Percentiles rank a stretch among this genome's conserved stretches.
Evolutionary conservation across 2,329 filamentous ascomycete genomes (phyloP).

Genomic region (Neonectria sp.): DNA sequence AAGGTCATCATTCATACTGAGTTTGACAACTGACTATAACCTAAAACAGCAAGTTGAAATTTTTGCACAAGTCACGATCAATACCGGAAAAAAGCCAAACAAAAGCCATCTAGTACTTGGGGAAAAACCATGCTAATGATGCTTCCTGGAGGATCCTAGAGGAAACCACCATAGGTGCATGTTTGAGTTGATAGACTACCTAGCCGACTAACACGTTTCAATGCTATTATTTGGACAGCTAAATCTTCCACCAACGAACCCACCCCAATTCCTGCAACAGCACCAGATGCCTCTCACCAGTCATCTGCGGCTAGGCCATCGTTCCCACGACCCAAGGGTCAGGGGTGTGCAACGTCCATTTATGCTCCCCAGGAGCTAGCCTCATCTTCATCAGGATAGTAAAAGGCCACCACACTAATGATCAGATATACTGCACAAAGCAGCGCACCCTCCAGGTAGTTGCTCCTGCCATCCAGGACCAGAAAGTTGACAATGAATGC

Average conservation of each 20-base stretch:
- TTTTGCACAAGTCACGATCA: too few relatives aligned
- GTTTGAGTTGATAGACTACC: constrained; percentile 16
- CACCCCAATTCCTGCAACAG: background rate
- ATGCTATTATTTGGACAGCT: background rate
- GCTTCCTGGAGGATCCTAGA: too few relatives aligned
- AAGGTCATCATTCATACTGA: too few relatives aligned
- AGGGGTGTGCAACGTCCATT: background rate
- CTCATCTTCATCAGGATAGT: constrained; percentile 70
- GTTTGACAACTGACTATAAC: too few relatives aligned
- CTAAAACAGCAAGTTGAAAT: too few relatives aligned
- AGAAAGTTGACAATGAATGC: constrained; percentile 91
- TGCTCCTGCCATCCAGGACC: constrained; percentile 87
- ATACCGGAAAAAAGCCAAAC: too few relatives aligned
- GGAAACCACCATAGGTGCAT: constrained; percentile 8
- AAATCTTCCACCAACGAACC: background rate
- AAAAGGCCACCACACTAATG: constrained; percentile 77
- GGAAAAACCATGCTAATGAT: constrained; percentile 2
- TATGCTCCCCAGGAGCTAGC: constrained; percentile 58
- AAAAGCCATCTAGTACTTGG: too few relatives aligned
- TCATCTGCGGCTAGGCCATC: background rate
- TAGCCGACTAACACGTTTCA: background rate
- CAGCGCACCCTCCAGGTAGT: constrained; percentile 86
- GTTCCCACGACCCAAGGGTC: background rate
- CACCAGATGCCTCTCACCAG: constrained; percentile 27
- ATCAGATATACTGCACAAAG: constrained; percentile 78